A percentile compares a stretch with the other conserved stretches of the same genome.
Conservation (phyloP, 495 filamentous ascomycete genomes). For the Haplographium delicatum region DNA sequence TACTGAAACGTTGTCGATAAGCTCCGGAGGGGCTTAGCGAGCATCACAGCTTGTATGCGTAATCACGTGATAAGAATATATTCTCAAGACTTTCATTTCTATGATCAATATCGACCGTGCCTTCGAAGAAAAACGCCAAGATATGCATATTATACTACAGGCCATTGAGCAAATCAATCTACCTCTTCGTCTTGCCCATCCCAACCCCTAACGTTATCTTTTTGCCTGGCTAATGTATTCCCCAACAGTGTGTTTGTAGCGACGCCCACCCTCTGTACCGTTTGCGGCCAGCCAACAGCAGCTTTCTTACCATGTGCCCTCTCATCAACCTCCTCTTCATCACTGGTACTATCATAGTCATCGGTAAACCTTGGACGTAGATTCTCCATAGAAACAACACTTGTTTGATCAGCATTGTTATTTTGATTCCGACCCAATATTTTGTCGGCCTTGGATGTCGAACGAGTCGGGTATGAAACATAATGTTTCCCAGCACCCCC, state of each 20-base stretch:
- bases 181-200: slow-evolving; percentile 24
- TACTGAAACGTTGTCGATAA: too few species aligned
- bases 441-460: slow-evolving; percentile 31
- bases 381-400: slow-evolving; percentile 28
- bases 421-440: slow-evolving; percentile 30
- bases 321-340: slow-evolving; percentile 26
- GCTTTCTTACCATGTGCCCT: slow-evolving; percentile 18
- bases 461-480: slow-evolving; percentile 12
- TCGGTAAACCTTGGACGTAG: slow-evolving; percentile 20
- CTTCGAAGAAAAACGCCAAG: too few species aligned
- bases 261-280: slow-evolving; percentile 23
- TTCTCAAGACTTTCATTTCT: too few species aligned
- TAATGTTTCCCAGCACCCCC: slow-evolving; percentile 27
- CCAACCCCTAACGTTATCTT: slow-evolving; percentile 24
- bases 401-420: slow-evolving; percentile 23
- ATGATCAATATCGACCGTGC: too few species aligned
- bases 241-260: slow-evolving; percentile 25
- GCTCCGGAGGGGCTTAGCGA: too few species aligned
- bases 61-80: too few species aligned
- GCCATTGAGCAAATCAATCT: slow-evolving; percentile 20
- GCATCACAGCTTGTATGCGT: too few species aligned
- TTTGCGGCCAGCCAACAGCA: slow-evolving; percentile 21
- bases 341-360: slow-evolving; percentile 24
- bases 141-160: too few species aligned
- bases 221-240: slow-evolving; percentile 23